Evolutionary conservation across 176 grass and related monocot species (phyloP).

Genomic region (Triticum aestivum): IWGSC_CS_RefSeq_v2.1 NC_057794.1:343940965-343941464

Average conservation of each 20-base stretch:
- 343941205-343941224: slow-evolving; percentile 45
- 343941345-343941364: slow-evolving; percentile 93
- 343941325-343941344: slow-evolving; percentile 69
- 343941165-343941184: slow-evolving; percentile 69
- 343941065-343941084: not conserved
- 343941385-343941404: slow-evolving; percentile 74
- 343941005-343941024: not conserved
- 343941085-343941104: not conserved
- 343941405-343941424: not conserved
- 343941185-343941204: slow-evolving; percentile 58
- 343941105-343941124: slow-evolving; percentile 14
- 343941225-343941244: slow-evolving; percentile 30
- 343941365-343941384: slow-evolving; percentile 68
- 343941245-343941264: slow-evolving; percentile 23
- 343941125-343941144: slow-evolving; percentile 75
- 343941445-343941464: slow-evolving; percentile 25
- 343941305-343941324: slow-evolving; percentile 56
- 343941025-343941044: not conserved
- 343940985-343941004: not conserved
- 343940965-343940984: slow-evolving; percentile 8
- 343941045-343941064: not conserved
- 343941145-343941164: slow-evolving; percentile 82
- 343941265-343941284: slow-evolving; percentile 65
- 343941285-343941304: slow-evolving; percentile 62
- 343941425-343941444: not conserved